Percentiles rank a stretch among this genome's conserved stretches.
These are phyloP conservation scores for Grigorovia transvaalensis DNA, from an alignment of 805 yeast species.

Conservation along the genomic window DNA sequence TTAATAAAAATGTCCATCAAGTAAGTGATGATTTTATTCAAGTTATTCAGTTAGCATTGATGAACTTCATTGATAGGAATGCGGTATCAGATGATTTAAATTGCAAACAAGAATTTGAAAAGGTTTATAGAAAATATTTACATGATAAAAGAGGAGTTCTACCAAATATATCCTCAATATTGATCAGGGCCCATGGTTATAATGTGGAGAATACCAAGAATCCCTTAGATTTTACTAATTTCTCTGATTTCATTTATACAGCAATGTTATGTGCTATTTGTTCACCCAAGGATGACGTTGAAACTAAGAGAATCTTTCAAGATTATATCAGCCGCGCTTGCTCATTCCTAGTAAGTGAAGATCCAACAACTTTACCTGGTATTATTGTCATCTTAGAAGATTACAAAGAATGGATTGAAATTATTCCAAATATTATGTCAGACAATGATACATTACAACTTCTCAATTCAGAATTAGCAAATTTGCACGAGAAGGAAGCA, in stretches of 20 bases:
- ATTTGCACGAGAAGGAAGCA: slow-evolving; percentile 17
- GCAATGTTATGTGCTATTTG: slow-evolving; percentile 7
- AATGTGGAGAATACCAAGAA: not conserved
- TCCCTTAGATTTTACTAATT: not conserved
- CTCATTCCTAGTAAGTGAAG: slow-evolving; percentile 38
- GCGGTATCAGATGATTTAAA: slow-evolving; percentile 31
- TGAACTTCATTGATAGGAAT: not conserved
- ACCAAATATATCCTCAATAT: not conserved
- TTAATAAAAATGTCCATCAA: not conserved
- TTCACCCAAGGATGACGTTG: slow-evolving; percentile 12
- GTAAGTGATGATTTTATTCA: not conserved
- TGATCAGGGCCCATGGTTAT: not conserved
- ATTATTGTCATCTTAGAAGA: slow-evolving; percentile 55
- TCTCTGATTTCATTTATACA: not conserved
- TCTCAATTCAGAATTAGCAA: slow-evolving; percentile 11
- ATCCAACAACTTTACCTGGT: slow-evolving; percentile 43
- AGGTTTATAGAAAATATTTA: slow-evolving; percentile 31
- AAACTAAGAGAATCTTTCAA: slow-evolving; percentile 19
- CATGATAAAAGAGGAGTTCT: not conserved
- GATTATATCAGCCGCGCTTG: slow-evolving; percentile 28
- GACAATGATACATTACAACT: slow-evolving; percentile 13
- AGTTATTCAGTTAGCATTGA: not conserved
- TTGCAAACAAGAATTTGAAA: slow-evolving; percentile 46
- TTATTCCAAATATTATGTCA: slow-evolving; percentile 24
- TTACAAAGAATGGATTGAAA: slow-evolving; percentile 43